Evolutionary conservation across 306 rosid species (phyloP), one percentile per base, ranked within the genome.

Genomic region (Dalbergia cultrata): DNA sequence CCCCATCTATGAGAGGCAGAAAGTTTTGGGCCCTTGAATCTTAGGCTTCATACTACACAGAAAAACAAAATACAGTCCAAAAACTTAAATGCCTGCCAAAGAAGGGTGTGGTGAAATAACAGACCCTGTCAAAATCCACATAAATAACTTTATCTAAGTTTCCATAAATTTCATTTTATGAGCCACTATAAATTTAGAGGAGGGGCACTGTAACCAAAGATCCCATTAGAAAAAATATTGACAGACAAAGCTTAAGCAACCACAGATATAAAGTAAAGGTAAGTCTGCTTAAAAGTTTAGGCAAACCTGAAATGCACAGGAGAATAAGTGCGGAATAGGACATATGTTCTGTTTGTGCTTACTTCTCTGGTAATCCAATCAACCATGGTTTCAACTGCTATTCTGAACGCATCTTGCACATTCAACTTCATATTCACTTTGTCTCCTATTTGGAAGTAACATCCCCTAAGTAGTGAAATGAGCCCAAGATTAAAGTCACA

Each of bases 221-320:
- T 21, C 44, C 77, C 37, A 43, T 41, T 22, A 73, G 35, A 72
- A 77, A 77, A 82, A 21, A 12, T n/a, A 58, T 43, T 16, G 39
- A 62, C 44, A 49, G 37, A 70, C 49, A 81, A 82, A 72, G 31
- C 44, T 77, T 18, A 43, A 59, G 71, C 64, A 85, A 70, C 71
- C 69, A 53, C 39, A 80, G 52, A 74, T 22, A 67, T 57, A 49
- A 26, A 53, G 60, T 9, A 54, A 6, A 70, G 64, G 72, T 26
- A 66, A 56, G 13, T 54, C 18, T 1, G 50, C 34, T 53, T 67
- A 76, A 69, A 81, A 56, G 84, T 53, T 17, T 22, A 52, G 78
- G 64, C 79, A 78, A 84, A 93, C 98, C 98, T 90, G 97, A 94
- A 94, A 87, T 94, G 98, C 68, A 92, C 94, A 9, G 98, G 92